Conservation (phyloP, 345 rosid genomes). For the Garcia nutans region DNA sequence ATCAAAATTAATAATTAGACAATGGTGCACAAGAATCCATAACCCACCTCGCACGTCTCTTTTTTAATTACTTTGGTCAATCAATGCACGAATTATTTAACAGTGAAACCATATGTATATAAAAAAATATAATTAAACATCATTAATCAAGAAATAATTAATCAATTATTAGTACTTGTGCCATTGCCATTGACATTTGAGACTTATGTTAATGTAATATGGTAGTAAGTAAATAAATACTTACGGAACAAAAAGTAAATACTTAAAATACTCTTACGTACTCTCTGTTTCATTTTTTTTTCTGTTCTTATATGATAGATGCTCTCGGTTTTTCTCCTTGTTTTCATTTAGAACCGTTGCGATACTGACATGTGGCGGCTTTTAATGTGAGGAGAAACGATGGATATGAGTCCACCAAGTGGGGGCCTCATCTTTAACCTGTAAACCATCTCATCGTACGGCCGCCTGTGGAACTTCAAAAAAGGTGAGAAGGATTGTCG, state of each 20-base stretch:
- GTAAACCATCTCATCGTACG: constrained; percentile 90
- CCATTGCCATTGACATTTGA: constrained; percentile 17
- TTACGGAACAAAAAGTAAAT: neutral
- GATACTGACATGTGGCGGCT: constrained; percentile 85
- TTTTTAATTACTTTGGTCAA: constrained; percentile 10
- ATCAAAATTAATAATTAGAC: neutral
- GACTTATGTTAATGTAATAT: constrained; percentile 15
- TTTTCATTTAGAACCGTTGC: constrained; percentile 61
- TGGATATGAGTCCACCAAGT: constrained; percentile 81
- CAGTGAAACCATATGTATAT: neutral
- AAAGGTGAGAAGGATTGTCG: constrained; percentile 84
- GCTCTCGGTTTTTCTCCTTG: neutral
- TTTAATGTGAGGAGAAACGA: constrained; percentile 63
- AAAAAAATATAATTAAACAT: neutral
- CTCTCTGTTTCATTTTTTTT: neutral
- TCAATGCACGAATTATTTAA: constrained; percentile 20
- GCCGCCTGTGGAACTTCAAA: constrained; percentile 67
- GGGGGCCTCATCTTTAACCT: constrained; percentile 89
- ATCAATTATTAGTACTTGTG: constrained; percentile 27
- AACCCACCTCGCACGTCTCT: constrained; percentile 65
- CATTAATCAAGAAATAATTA: constrained; percentile 24
- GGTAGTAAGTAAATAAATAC: no score
- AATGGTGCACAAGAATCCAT: constrained; percentile 51
- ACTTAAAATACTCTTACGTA: constrained; percentile 24
- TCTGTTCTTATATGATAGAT: neutral